A percentile compares a stretch with the other conserved stretches of the same genome.
phyloP scores from a whole-genome alignment of 495 filamentous ascomycete genomes.

The Penicillium fimorum region DNA sequence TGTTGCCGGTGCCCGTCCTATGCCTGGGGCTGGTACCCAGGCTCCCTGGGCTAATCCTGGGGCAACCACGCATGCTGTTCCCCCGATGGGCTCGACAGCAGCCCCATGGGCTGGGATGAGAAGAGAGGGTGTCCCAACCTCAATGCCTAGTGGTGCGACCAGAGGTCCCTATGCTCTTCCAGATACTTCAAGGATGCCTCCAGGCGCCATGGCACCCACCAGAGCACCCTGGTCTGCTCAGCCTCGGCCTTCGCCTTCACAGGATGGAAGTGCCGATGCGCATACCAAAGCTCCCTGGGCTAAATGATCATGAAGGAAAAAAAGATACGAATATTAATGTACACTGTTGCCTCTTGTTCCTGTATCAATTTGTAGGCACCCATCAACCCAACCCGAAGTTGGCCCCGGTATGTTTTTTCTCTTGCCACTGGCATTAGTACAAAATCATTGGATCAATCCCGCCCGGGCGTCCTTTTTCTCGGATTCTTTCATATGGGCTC shows the following conservation, averaged over 20 bases:
- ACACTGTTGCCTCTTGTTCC: neutral
- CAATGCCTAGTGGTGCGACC: slow-evolving; percentile 5
- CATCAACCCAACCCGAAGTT: neutral
- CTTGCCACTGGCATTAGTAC: neutral
- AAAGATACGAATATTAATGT: neutral
- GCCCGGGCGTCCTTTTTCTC: neutral
- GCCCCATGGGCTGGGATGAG: slow-evolving; percentile 44
- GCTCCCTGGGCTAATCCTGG: slow-evolving; percentile 49
- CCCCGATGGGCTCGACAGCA: slow-evolving; percentile 34
- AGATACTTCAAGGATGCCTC: slow-evolving; percentile 36
- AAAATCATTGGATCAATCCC: neutral
- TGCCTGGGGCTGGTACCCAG: slow-evolving; percentile 34
- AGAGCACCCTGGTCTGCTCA: slow-evolving; percentile 44
- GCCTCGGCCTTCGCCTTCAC: slow-evolving; percentile 23
- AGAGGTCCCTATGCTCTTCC: slow-evolving; percentile 19
- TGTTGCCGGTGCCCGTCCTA: slow-evolving; percentile 18
- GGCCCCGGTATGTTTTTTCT: neutral
- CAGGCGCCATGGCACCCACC: slow-evolving; percentile 42
- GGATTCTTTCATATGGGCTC: too few relatives aligned
- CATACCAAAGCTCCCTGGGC: slow-evolving; percentile 48
- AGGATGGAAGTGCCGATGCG: slow-evolving; percentile 19
- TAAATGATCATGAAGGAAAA: slow-evolving; percentile 20
- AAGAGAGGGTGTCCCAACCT: slow-evolving; percentile 13
- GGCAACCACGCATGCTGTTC: slow-evolving; percentile 14
- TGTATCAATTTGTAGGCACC: neutral